A percentile compares a stretch with the other conserved stretches of the same genome.
phyloP scores from a whole-genome alignment of 2,329 filamentous ascomycete genomes.

The Neofusicoccum sp. region DNA sequence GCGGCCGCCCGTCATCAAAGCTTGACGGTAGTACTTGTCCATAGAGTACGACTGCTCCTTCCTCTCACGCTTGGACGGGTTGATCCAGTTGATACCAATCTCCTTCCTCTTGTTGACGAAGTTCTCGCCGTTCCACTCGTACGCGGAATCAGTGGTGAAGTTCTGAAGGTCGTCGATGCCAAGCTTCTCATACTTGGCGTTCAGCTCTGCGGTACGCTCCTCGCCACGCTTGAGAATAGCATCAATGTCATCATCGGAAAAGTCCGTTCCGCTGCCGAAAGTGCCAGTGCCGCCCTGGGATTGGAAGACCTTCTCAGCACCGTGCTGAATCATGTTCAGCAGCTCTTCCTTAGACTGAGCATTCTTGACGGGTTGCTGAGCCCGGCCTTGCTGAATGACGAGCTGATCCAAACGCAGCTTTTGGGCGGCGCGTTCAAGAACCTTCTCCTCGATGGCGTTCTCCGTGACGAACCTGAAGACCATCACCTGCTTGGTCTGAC shows the following conservation, averaged over 20 bases:
- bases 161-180: constrained; percentile 97
- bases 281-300: constrained; percentile 64
- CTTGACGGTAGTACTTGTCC: constrained; percentile 96
- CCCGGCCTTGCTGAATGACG: constrained; percentile 95
- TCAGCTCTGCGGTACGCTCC: constrained; percentile 83
- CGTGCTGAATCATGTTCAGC: constrained; percentile 97
- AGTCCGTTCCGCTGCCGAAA: constrained; percentile 58
- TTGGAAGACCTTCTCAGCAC: constrained; percentile 90
- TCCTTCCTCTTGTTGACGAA: constrained; percentile 87
- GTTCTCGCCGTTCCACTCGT: constrained; percentile 98
- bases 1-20: constrained; percentile 75
- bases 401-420: constrained; percentile 95
- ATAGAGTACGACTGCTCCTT: constrained; percentile 98
- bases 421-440: constrained; percentile 91
- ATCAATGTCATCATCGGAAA: constrained; percentile 90
- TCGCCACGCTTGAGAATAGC: constrained; percentile 83
- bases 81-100: constrained; percentile 93
- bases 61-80: constrained; percentile 94
- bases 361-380: constrained; percentile 85
- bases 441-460: constrained; percentile 97
- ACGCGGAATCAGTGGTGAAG: constrained; percentile 94
- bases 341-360: constrained; percentile 95
- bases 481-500: constrained; percentile 95
- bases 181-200: constrained; percentile 92
- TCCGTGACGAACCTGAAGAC: constrained; percentile 98